These are phyloP conservation scores for Akebia trifoliata DNA, from an alignment of 164 flowering plant species.

Conservation along the genomic window DNA sequence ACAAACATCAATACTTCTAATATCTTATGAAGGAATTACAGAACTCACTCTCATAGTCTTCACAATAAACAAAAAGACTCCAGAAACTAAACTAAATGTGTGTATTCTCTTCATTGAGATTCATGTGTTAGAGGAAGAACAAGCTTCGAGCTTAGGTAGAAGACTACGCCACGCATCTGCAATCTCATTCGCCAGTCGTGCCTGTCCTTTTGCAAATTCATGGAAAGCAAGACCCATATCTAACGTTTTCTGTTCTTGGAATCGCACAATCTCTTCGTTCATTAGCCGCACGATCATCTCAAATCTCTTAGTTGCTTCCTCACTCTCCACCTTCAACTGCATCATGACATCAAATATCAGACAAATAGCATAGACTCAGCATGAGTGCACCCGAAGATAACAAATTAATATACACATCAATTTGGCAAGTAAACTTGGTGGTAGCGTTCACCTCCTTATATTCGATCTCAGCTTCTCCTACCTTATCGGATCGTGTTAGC, in stretches of 20 bases:
- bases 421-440: background rate
- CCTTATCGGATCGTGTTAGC: conserved; percentile 72
- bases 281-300: conserved; percentile 66
- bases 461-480: conserved; percentile 74
- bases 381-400: conserved; percentile 2
- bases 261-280: conserved; percentile 77
- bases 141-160: conserved; percentile 85
- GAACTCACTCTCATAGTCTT: background rate
- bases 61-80: background rate
- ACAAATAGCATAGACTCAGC: background rate
- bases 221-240: conserved; percentile 90
- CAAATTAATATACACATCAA: background rate
- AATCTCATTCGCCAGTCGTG: conserved; percentile 65
- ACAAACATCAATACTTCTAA: background rate
- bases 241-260: conserved; percentile 81
- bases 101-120: background rate
- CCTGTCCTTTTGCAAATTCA: conserved; percentile 91
- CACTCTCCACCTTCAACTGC: conserved; percentile 83
- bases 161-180: conserved; percentile 93
- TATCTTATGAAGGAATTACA: background rate
- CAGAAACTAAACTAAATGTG: background rate
- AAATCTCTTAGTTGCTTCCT: conserved; percentile 73
- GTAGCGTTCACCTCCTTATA: conserved; percentile 52
- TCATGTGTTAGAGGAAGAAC: conserved; percentile 31
- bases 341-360: conserved; percentile 17